Evolutionary conservation across 306 rosid genomes (phyloP).

Genomic region (Prunus kanzakura): DNA sequence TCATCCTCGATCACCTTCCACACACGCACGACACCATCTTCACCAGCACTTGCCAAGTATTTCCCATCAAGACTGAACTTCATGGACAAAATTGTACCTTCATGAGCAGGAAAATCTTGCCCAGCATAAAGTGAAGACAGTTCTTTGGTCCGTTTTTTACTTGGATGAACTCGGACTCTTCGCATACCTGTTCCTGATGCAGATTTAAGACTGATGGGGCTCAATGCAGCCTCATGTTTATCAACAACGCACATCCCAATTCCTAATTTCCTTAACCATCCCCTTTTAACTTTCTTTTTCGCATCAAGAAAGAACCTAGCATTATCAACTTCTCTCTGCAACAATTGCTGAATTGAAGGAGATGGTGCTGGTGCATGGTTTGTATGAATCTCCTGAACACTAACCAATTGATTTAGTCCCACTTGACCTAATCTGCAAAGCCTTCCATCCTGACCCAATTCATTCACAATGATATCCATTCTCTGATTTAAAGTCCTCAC

Average conservation of each 20-base stretch:
- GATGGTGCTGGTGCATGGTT: conserved; percentile 32
- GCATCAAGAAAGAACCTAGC: conserved; percentile 26
- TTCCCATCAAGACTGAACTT: conserved; percentile 82
- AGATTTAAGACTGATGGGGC: conserved; percentile 29
- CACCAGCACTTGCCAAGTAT: conserved; percentile 79
- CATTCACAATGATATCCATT: conserved; percentile 46
- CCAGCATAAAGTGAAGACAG: conserved; percentile 65
- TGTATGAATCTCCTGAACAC: conserved; percentile 43
- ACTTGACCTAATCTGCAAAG: conserved; percentile 38
- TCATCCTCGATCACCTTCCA: conserved; percentile 76
- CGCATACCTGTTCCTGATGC: conserved; percentile 29
- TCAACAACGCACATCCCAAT: conserved; percentile 50
- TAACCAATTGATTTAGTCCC: conserved; percentile 42
- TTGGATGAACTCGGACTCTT: conserved; percentile 57
- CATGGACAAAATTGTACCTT: conserved; percentile 73
- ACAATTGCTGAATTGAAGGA: conserved; percentile 40
- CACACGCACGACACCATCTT: conserved; percentile 72
- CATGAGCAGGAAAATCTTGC: conserved; percentile 71
- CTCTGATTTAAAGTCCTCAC: conserved; percentile 54
- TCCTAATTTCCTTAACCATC: conserved; percentile 62
- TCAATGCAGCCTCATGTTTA: conserved; percentile 27
- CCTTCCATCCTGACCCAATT: conserved; percentile 40
- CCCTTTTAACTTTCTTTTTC: conserved; percentile 44
- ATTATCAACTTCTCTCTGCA: conserved; percentile 45
- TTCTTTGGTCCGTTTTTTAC: conserved; percentile 61